Evolutionary conservation across 257 asterid species (phyloP).

Genomic region (Plectranthus barbatus): DNA sequence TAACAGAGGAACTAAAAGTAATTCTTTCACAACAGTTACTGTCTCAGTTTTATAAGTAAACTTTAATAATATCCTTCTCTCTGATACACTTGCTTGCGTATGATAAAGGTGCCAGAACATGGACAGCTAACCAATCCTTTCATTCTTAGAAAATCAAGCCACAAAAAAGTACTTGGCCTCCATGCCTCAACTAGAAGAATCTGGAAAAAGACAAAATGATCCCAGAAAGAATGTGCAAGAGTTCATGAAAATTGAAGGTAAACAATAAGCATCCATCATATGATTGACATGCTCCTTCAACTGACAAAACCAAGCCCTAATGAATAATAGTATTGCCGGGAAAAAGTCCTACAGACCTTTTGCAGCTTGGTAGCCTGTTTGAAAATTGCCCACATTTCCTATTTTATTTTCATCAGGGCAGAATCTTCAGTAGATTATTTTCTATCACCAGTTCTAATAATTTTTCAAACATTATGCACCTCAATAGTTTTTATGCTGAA

Average conservation of each 20-base stretch:
- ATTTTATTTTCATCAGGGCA: neutral
- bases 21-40: slow-evolving; percentile 43
- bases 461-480: neutral
- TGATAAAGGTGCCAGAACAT: neutral
- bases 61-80: neutral
- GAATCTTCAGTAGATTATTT: neutral
- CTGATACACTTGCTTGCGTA: neutral
- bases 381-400: neutral
- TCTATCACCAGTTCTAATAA: neutral
- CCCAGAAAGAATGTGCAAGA: slow-evolving; percentile 55
- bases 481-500: neutral
- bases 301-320: neutral
- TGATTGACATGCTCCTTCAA: neutral
- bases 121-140: slow-evolving; percentile 1
- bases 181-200: slow-evolving; percentile 23
- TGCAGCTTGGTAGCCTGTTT: neutral
- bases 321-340: neutral
- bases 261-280: slow-evolving; percentile 10
- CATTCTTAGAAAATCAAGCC: slow-evolving; percentile 35
- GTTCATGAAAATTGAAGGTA: slow-evolving; percentile 87
- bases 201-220: slow-evolving; percentile 31
- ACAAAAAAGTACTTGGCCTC: slow-evolving; percentile 15
- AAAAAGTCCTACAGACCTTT: neutral
- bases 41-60: slow-evolving; percentile 29
- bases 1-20: slow-evolving; percentile 50